Base-by-base conservation (phyloP, 176 grass and related monocot genomes). In the Hyparrhenia diplandra region DNA sequence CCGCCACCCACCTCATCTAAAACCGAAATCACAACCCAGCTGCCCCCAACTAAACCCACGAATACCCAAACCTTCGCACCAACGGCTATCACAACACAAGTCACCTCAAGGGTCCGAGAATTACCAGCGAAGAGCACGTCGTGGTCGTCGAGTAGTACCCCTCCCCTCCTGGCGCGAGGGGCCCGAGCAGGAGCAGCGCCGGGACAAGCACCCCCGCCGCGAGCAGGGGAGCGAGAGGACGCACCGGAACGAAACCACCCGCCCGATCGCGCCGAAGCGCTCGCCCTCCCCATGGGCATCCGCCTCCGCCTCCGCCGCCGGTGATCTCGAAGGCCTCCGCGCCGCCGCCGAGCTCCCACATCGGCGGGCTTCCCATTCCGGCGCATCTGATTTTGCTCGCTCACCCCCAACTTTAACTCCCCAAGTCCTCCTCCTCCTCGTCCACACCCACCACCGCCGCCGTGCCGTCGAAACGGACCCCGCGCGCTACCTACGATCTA, bases 311-410 rank as follows among this genome's bases (percentile, higher is more conserved):
- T 13, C 75, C 79, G 21, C 61, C n/a, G 31, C 55, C 41, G 37
- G 77, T 66, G 79, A 86, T 41, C 83, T 82, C 88, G 73, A 61
- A 67, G 47, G 60, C 80, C 66, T 83, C n/a, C 49, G 83, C 74
- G 62, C 80, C 71, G 70, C 85, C 67, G 77, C 77, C 82, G 88
- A 88, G 82, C 82, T 85, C n/a, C n/a, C 62, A 88, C 78, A 82
- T 88, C 91, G 78, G 76, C 85, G 85, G 82, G 88, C 88, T 93
- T 93, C 91, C n/a, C n/a, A 88, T 88, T 88, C 86, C 77, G 82
- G 78, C 65, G 91, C 88, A 89, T 89, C 89, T 86, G 88, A 89
- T n/a, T 46, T 86, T 79, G 85, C 72, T 72, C 75, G 8, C 80
- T 69, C 77, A 52, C n/a, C 60, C 31, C 28, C 28, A 49, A 21